Percentiles rank a stretch among this genome's conserved stretches.
These are phyloP conservation scores for Quercus cerris DNA, from an alignment of 306 rosid genomes.

Conservation along the genomic window DNA sequence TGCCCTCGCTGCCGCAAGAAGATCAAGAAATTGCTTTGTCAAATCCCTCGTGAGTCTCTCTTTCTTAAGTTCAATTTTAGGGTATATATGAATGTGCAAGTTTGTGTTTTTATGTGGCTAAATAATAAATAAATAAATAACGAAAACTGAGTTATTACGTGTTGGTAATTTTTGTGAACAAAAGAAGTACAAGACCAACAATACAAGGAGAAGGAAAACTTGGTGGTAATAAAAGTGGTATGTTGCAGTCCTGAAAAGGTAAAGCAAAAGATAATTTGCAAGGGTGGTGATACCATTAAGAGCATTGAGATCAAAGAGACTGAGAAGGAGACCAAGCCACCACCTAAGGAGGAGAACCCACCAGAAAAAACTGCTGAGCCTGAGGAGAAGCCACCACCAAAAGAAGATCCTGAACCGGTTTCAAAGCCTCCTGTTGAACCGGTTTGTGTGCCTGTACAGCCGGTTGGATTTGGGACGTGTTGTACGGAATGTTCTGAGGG, in stretches of 20 bases:
- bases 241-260: conserved; percentile 79
- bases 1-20: conserved; percentile 68
- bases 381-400: too few species aligned
- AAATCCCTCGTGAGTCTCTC: conserved; percentile 69
- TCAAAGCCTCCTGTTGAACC: background rate
- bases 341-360: background rate
- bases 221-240: conserved; percentile 58
- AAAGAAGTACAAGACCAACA: conserved; percentile 77
- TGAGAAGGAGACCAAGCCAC: background rate
- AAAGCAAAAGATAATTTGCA: conserved; percentile 50
- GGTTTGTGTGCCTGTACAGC: background rate
- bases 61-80: background rate
- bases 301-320: conserved; percentile 67
- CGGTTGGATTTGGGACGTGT: conserved; percentile 27
- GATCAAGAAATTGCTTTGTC: conserved; percentile 70
- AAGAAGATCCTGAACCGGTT: too few species aligned
- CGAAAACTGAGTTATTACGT: conserved; percentile 30
- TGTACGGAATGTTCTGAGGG: conserved; percentile 15
- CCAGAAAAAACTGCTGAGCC: background rate
- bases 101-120: background rate
- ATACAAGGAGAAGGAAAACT: conserved; percentile 52
- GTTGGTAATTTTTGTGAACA: conserved; percentile 39
- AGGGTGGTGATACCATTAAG: conserved; percentile 54
- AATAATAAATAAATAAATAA: background rate
- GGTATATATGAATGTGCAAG: background rate